These are phyloP conservation scores for Penicillium antarcticum DNA, from an alignment of 495 filamentous ascomycete genomes.

Conservation along the genomic window DNA sequence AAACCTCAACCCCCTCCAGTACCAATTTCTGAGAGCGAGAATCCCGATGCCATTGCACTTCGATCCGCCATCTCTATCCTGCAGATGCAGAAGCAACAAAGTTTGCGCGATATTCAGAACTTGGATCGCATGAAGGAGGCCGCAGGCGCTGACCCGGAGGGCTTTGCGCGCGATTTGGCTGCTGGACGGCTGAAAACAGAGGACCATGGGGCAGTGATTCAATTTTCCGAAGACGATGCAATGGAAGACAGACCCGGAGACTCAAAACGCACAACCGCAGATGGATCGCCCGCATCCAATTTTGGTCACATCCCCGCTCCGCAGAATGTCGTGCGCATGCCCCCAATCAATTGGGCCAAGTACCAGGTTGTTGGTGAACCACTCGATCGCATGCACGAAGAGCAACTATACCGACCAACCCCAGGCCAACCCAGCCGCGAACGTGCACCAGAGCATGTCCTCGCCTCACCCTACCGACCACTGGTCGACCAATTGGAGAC, in stretches of 20 bases:
- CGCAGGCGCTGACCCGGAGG: constrained; percentile 65
- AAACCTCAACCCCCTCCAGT: constrained; percentile 51
- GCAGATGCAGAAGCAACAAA: constrained; percentile 76
- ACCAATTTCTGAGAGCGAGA: constrained; percentile 71
- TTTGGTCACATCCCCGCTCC: constrained; percentile 63
- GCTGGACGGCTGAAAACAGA: constrained; percentile 49
- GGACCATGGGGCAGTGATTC: constrained; percentile 37
- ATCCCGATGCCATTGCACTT: constrained; percentile 81
- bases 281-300: constrained; percentile 25
- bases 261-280: constrained; percentile 7
- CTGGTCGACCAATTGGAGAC: constrained; percentile 62
- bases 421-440: constrained; percentile 51
- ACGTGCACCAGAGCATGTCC: constrained; percentile 44
- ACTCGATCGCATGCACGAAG: constrained; percentile 77
- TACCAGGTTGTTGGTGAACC: constrained; percentile 79
- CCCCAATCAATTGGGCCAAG: constrained; percentile 86
- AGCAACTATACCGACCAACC: constrained; percentile 64
- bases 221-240: constrained; percentile 35
- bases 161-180: constrained; percentile 60
- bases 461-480: constrained; percentile 75
- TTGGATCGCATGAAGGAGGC: constrained; percentile 60
- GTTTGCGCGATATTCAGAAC: constrained; percentile 62
- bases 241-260: constrained; percentile 28
- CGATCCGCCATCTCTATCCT: constrained; percentile 76
- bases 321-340: constrained; percentile 81